phyloP scores from a whole-genome alignment of 306 rosid species.

The Glycine soja region DNA sequence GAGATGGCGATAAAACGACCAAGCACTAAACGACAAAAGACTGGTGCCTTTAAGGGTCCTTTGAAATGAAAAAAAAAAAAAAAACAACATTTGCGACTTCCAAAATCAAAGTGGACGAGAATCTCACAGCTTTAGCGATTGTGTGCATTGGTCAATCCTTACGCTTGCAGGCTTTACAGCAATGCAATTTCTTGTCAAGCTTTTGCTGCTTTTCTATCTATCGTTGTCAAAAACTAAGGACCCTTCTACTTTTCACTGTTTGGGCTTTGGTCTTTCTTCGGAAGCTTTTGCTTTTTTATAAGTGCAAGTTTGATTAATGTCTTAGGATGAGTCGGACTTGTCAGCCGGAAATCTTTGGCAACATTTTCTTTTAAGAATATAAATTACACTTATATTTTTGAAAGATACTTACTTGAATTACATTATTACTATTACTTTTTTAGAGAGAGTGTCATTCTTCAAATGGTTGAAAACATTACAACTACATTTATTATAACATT shows the following conservation, averaged over 20 bases:
- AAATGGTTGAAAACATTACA: not conserved
- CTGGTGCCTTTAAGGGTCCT: constrained; percentile 18
- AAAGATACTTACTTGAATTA: too few relatives aligned
- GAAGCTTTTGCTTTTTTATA: not conserved
- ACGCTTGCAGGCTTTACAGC: constrained; percentile 39
- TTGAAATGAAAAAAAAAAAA: not conserved
- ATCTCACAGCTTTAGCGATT: constrained; percentile 46
- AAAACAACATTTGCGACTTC: constrained; percentile 40
- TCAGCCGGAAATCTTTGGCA: not conserved
- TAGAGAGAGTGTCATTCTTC: too few relatives aligned
- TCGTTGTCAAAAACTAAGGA: not conserved
- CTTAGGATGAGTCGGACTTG: not conserved
- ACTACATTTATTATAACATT: not conserved
- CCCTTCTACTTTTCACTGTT: constrained; percentile 11
- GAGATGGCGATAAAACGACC: constrained; percentile 32
- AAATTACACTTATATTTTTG: too few relatives aligned
- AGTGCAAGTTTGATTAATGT: not conserved
- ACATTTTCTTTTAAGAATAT: too few relatives aligned
- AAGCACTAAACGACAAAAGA: constrained; percentile 43
- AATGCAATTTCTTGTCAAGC: constrained; percentile 18
- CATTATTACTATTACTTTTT: too few relatives aligned
- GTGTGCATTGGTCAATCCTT: constrained; percentile 43
- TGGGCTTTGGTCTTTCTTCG: too few relatives aligned
- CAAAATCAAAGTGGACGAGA: constrained; percentile 46
- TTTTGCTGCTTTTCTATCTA: not conserved